Base-by-base conservation (phyloP, 192 early-diverging fungal genomes). In the Endogone sp. region DNA sequence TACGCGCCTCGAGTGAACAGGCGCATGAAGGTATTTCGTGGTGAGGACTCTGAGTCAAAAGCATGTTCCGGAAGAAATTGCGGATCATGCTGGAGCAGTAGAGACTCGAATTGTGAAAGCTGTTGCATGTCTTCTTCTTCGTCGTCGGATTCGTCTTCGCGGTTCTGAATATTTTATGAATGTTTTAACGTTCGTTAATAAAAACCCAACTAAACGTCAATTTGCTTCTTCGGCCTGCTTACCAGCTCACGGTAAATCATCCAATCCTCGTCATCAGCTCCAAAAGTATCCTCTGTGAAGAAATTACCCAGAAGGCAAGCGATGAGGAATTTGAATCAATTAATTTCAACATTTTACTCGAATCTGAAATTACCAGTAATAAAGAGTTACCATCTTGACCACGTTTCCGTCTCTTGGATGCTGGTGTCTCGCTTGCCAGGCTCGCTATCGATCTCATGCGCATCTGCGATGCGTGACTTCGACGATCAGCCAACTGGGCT, bases 261-360 rank as follows among this genome's bases (percentile, higher is more conserved):
- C 95, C 95, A 97, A 76, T 96, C 94, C 9, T 88, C 91, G 72
- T 95, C 94, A 66, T 95, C 91, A 4, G 89, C 90, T n/a, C 95
- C 95, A 83, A 97, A 97, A 3, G 89, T 92, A 65, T 97, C 95
- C 75, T 95, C 94, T 88, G 72, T 32, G 61, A 58, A 62, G 28
- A n/a, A 58, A 27, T 27, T 25, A 60, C 29, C 28, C 4, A 25
- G 24, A 60, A 60, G 59, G 59, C 22, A 6, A 49, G 6, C 37
- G 37, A 49, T 49, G 6, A 49, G 16, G 6, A 49, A 49, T 49
- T 6, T 16, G 16, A 49, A 16, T 49, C 9, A 49, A 11, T 11
- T 49, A 49, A 49, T 11, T 49, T 49, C 37, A 49, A n/a, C n/a
- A n/a, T n/a, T n/a, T n/a, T n/a, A n/a, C n/a, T n/a, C n/a, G n/a